Evolutionary conservation across 257 asterid species (phyloP).

Genomic region (Capsicum pubescens): DNA sequence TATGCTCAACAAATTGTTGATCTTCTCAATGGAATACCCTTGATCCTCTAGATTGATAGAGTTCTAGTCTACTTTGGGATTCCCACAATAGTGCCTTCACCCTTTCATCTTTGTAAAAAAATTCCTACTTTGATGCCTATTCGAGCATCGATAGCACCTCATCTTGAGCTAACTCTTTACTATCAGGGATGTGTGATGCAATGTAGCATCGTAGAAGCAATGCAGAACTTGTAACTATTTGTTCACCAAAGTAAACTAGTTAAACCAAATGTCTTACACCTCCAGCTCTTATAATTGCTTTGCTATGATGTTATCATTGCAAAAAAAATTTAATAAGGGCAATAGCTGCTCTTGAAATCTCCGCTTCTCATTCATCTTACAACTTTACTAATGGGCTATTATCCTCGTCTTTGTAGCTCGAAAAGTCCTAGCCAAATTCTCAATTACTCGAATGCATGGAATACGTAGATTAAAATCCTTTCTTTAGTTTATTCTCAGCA

Average conservation of each 20-base stretch:
- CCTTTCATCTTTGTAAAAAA: slow-evolving; percentile 41
- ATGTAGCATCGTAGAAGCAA: slow-evolving; percentile 45
- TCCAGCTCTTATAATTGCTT: slow-evolving; percentile 48
- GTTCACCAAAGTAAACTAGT: slow-evolving; percentile 49
- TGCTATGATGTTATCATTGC: slow-evolving; percentile 47
- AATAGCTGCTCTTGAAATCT: slow-evolving; percentile 43
- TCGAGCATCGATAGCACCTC: slow-evolving; percentile 48
- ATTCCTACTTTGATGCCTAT: slow-evolving; percentile 46
- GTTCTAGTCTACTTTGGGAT: slow-evolving; percentile 47
- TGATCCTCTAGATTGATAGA: slow-evolving; percentile 48
- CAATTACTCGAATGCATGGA: slow-evolving; percentile 47
- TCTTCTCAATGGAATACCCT: slow-evolving; percentile 37
- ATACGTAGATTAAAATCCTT: slow-evolving; percentile 40
- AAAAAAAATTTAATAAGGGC: slow-evolving; percentile 50
- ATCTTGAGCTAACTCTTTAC: slow-evolving; percentile 47
- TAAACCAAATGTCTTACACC: slow-evolving; percentile 49
- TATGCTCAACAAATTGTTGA: background rate
- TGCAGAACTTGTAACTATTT: slow-evolving; percentile 40
- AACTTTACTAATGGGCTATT: slow-evolving; percentile 48
- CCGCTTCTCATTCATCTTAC: slow-evolving; percentile 45
- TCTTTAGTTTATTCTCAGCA: slow-evolving; percentile 39
- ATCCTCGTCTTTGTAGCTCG: slow-evolving; percentile 52
- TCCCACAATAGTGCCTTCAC: slow-evolving; percentile 38
- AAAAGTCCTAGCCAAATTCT: slow-evolving; percentile 53
- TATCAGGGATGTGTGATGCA: slow-evolving; percentile 46